phyloP scores from a whole-genome alignment of 75 land plant species.

The Cupressus sempervirens region DNA sequence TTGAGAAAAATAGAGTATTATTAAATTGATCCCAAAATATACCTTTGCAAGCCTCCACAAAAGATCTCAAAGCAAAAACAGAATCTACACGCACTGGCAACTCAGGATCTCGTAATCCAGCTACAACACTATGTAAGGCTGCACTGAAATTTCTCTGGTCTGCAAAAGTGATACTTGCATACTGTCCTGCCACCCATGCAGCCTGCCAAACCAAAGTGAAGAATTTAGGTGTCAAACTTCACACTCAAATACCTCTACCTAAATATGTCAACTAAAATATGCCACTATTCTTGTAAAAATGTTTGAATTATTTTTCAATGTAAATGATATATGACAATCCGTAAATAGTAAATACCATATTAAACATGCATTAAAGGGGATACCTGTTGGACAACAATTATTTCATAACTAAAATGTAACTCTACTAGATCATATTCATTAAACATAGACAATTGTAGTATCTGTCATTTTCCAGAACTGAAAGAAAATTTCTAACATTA shows the following conservation, averaged over 20 bases:
- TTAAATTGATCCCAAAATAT: background rate
- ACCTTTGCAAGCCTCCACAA: constrained; percentile 97
- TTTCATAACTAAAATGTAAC: background rate
- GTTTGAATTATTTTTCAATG: background rate
- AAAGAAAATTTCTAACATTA: background rate
- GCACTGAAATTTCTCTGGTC: constrained; percentile 78
- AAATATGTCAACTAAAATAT: background rate
- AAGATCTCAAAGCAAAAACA: constrained; percentile 91
- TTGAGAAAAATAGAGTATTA: background rate
- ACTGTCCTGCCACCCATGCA: constrained; percentile 99
- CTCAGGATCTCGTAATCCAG: constrained; percentile 94
- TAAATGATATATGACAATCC: background rate
- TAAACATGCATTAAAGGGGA: background rate
- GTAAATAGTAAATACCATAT: background rate
- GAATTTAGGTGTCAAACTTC: background rate
- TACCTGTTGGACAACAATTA: background rate
- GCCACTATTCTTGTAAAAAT: background rate
- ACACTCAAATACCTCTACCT: background rate
- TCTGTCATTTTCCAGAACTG: background rate
- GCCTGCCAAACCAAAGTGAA: constrained; percentile 48
- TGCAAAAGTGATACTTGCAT: constrained; percentile 77
- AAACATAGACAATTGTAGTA: background rate
- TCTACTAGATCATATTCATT: background rate
- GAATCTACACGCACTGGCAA: constrained; percentile 99
- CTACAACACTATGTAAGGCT: constrained; percentile 83